Evolutionary conservation across 2,329 filamentous ascomycete species (phyloP).

Genomic region (Colletotrichum melonis): DNA sequence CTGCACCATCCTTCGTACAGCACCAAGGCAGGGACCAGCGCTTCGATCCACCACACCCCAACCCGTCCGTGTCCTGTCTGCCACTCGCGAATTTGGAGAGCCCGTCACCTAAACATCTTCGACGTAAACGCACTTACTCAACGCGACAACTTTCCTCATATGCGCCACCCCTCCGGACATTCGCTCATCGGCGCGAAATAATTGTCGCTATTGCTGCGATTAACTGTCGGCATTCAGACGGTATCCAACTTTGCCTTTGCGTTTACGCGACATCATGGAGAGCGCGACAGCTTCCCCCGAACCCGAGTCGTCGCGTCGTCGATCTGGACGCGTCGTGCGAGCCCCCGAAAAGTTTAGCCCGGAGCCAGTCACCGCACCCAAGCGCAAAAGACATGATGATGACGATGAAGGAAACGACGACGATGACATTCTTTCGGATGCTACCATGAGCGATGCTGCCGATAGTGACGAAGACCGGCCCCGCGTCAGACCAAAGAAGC

Average conservation of each 20-base stretch:
- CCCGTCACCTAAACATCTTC: conserved; percentile 30
- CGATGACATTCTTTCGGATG: conserved; percentile 59
- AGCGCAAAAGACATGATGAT: conserved; percentile 68
- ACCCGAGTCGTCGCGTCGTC: conserved; percentile 67
- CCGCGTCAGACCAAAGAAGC: conserved; percentile 33
- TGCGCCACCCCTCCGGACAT: conserved; percentile 21
- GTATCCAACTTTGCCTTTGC: neutral
- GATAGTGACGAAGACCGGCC: conserved; percentile 54
- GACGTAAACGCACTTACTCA: conserved; percentile 13
- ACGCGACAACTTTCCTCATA: conserved; percentile 31
- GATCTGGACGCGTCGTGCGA: conserved; percentile 75
- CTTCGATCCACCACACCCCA: conserved; percentile 11
- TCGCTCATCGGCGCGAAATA: conserved; percentile 35
- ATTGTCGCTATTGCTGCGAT: conserved; percentile 26
- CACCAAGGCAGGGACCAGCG: conserved; percentile 1
- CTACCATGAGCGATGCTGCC: conserved; percentile 58
- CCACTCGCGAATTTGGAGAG: conserved; percentile 26
- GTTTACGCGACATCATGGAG: conserved; percentile 52
- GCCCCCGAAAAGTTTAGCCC: conserved; percentile 70
- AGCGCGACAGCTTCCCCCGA: conserved; percentile 66
- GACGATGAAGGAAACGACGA: conserved; percentile 59
- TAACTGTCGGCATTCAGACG: neutral
- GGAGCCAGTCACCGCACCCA: conserved; percentile 60
- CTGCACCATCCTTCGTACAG: neutral
- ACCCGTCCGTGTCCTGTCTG: conserved; percentile 8